These are phyloP conservation scores for Helianthus tuberosus DNA, from an alignment of 129 eudicot genomes.

Conservation along the genomic window DNA sequence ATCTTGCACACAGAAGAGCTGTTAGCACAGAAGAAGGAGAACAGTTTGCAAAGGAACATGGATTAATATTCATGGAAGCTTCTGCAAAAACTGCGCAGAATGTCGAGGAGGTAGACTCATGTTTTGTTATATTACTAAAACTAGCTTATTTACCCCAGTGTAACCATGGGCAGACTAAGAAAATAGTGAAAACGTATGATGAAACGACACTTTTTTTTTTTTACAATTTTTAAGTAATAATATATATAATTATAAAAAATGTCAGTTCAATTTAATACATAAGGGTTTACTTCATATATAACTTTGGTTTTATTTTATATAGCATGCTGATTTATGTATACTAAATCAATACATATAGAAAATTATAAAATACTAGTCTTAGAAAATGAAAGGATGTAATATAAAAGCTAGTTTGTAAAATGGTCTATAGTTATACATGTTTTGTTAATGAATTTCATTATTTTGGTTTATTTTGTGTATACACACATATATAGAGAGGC, in stretches of 20 bases:
- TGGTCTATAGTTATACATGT: neutral
- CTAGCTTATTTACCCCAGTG: neutral
- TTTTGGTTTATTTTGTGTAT: no score
- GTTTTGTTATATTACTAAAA: neutral
- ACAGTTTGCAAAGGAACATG: conserved; percentile 92
- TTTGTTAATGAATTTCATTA: neutral
- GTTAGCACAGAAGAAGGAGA: conserved; percentile 96
- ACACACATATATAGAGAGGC: no score
- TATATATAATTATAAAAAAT: neutral
- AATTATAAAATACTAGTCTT: neutral
- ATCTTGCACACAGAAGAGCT: conserved; percentile 88
- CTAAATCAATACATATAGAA: neutral
- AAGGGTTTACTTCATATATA: neutral
- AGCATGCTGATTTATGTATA: neutral
- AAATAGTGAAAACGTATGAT: neutral
- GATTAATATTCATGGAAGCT: conserved; percentile 84
- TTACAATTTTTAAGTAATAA: neutral
- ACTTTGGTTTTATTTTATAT: neutral
- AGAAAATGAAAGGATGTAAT: neutral
- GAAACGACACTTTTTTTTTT: neutral
- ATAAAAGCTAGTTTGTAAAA: neutral
- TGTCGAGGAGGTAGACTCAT: conserved; percentile 77
- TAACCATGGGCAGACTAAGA: neutral
- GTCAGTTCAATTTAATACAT: neutral
- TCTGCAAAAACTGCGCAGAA: conserved; percentile 94